Evolutionary conservation across 805 yeast genomes (phyloP), one percentile per base, ranked within the genome.

Genomic region (Candida silvatica): DNA sequence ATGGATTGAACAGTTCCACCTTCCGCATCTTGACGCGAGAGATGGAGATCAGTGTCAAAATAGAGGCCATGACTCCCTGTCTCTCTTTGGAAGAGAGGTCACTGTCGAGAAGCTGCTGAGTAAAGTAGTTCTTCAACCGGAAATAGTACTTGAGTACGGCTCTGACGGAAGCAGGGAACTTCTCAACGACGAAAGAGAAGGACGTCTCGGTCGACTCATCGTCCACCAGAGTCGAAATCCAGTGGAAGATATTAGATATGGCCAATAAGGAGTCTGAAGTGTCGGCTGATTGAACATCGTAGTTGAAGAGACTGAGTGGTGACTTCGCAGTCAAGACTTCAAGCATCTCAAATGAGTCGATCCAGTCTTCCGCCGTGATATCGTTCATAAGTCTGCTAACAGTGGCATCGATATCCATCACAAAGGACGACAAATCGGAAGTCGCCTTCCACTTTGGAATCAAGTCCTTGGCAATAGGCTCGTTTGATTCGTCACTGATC

Each of bases 361-460:
- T 64, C 96, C 97, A 90, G 46, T 88, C 94, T 40, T 71, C 72
- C 9, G 75, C 55, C 9, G 74, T 67, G 23, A 80, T 68, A 8
- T 74, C 68, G 19, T 59, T 62, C 50, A 80, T 77, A 22, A 80
- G 64, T 3, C 71, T 68, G 2, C 70, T 62, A 19, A 83, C 67
- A 5, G 84, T 61, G 14, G 65, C 61, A 56, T 88, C 90, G 39
- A 88, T 55, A 31, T 69, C 68, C 36, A 69, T 70, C 17, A 85
- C 64, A 57, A 84, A 80, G 32, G 64, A 59, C 39, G 79, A 78
- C 39, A 86, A 68, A 25, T 64, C 71, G 20, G 61, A 58, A 27
- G 66, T 50, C 37, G 71, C 71, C 30, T 52, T 55, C 41, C 34
- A 34, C 12, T 38, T 35, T 62, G 60, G 59, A 17, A 55, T 27